A percentile compares a stretch with the other conserved stretches of the same genome.
These are phyloP conservation scores for Chaetomium sp. DNA, from an alignment of 2,329 filamentous ascomycete genomes.

Conservation along the genomic window DNA sequence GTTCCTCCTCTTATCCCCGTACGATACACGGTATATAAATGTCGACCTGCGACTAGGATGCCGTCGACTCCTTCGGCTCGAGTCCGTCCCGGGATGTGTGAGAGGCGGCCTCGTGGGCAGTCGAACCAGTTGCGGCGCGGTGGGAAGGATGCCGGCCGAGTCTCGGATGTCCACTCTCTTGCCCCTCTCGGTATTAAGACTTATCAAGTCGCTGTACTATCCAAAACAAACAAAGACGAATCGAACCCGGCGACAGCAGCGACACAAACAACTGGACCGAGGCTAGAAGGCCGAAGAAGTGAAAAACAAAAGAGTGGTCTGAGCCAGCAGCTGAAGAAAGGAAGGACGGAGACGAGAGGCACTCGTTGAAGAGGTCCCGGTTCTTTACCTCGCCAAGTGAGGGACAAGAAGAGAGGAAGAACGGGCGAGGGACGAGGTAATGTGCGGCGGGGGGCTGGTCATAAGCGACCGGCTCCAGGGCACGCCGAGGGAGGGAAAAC, in stretches of 20 bases:
- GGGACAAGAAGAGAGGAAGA: constrained; percentile 39
- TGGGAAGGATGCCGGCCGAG: constrained; percentile 11
- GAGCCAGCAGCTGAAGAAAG: constrained; percentile 60
- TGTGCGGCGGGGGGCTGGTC: constrained; percentile 32
- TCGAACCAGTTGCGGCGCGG: constrained; percentile 21
- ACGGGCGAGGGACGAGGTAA: constrained; percentile 25
- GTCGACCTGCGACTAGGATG: constrained; percentile 59
- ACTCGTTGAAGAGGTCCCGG: constrained; percentile 43
- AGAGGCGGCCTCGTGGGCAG: constrained; percentile 9
- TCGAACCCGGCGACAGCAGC: constrained; percentile 11
- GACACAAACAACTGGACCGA: constrained; percentile 7
- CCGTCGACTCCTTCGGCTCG: constrained; percentile 36
- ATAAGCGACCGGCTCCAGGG: constrained; percentile 32
- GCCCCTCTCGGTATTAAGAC: constrained; percentile 24
- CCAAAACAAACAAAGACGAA: constrained; percentile 13
- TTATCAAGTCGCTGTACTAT: constrained; percentile 21
- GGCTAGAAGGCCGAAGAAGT: constrained; percentile 22
- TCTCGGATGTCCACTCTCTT: constrained; percentile 8
- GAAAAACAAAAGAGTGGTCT: constrained; percentile 53
- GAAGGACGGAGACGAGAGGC: constrained; percentile 44
- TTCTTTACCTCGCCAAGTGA: constrained; percentile 50
- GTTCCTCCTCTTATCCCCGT: constrained; percentile 34
- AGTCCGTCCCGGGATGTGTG: neutral
- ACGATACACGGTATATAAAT: constrained; percentile 39
- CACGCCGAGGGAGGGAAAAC: constrained; percentile 11